Evolutionary conservation across 768 basidiomycete species (phyloP), one percentile per base, ranked within the genome.

Genomic region (Termitomyces heimii): DNA sequence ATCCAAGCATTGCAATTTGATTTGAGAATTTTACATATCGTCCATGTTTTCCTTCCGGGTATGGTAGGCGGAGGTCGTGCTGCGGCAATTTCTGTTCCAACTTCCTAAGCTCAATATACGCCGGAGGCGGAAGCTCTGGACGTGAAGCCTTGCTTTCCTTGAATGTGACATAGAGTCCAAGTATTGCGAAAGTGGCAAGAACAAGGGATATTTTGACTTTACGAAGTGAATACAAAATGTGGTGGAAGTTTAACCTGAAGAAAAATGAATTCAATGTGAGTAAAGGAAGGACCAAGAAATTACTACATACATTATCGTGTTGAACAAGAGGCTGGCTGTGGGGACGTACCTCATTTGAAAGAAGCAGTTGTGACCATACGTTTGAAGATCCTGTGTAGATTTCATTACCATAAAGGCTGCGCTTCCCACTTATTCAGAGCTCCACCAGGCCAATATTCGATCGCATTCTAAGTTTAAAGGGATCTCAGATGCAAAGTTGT

Each of bases 11-110:
- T 9, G 61, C 57, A 22, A 70, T 68, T 45, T 74, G 71, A 48
- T 69, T 71, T 0, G 68, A 65, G 49, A 76, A 77, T 39, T 66
- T 69, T 22, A 76, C 70, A 56, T 74, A 77, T 18, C 75, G 68
- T 1, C 74, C 75, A 47, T 62, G 63, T 43, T 62, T 65, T 3
- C 75, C 75, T 58, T 77, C 76, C 0, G 75, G 75, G 37, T 67
- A 71, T 0, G 73, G 71, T 31, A 77, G 60, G 28, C 63, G 55
- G 9, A 70, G 51, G 34, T 74, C 67, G 45, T 77, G 76, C 55
- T 77, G 76, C 6, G 76, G 76, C 20, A 77, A 63, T 14, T 62
- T 57, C 26, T 56, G 54, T 59, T 77, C 71, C 65, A 65, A 71
- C 43, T 63, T 50, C 56, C 63, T 62, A n/a, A 75, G 45, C 48